Percentiles rank a stretch among this genome's conserved stretches.
Conservation (phyloP, 495 filamentous ascomycete species). For the Trichoderma gamsii region DNA sequence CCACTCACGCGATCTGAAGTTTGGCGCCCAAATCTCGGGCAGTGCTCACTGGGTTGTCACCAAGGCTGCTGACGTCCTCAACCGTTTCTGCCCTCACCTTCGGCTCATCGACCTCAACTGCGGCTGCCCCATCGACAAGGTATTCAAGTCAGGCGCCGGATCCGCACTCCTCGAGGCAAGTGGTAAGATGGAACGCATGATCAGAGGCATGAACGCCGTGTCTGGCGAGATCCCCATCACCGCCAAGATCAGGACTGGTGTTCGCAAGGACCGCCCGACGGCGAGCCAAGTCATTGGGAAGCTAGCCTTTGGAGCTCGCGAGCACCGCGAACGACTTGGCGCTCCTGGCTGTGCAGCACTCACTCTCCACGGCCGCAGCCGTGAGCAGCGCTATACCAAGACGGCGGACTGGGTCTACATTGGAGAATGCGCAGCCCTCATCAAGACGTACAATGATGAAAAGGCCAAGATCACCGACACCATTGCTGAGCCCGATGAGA, state of each 20-base stretch:
- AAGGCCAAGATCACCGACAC: conserved; percentile 65
- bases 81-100: conserved; percentile 66
- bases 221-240: conserved; percentile 83
- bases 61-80: conserved; percentile 78
- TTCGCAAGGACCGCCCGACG: conserved; percentile 69
- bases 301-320: conserved; percentile 70
- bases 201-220: conserved; percentile 90
- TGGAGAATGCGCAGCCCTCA: conserved; percentile 75
- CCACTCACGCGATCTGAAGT: conserved; percentile 73
- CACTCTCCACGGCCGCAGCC: conserved; percentile 85
- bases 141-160: conserved; percentile 79
- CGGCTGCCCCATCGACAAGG: conserved; percentile 91
- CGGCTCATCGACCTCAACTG: conserved; percentile 92
- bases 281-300: conserved; percentile 75
- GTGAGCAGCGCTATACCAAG: conserved; percentile 89
- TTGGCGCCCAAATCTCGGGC: conserved; percentile 85
- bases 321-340: conserved; percentile 54
- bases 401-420: conserved; percentile 92
- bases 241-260: conserved; percentile 90
- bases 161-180: conserved; percentile 87
- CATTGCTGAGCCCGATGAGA: conserved; percentile 62
- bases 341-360: conserved; percentile 82
- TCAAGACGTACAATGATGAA: conserved; percentile 67
- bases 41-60: conserved; percentile 82
- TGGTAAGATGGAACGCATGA: conserved; percentile 80